Evolutionary conservation across 805 yeast species (phyloP).

Genomic region (Grigorovia yakushimaensis): DNA sequence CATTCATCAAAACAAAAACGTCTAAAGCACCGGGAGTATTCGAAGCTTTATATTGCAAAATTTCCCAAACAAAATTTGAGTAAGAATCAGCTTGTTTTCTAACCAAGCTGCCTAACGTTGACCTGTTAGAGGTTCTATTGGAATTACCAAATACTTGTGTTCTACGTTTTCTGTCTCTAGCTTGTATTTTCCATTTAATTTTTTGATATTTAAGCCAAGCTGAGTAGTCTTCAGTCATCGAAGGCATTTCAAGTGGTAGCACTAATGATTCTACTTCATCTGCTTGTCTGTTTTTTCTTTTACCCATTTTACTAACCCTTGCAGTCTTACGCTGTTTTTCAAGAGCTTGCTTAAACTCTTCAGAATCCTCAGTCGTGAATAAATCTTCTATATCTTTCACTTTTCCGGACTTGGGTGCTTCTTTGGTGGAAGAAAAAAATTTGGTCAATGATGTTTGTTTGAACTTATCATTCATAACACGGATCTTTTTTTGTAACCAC

Average conservation of each 20-base stretch:
- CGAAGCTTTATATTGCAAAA: conserved; percentile 58
- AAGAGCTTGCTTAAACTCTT: conserved; percentile 17
- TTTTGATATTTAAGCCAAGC: conserved; percentile 69
- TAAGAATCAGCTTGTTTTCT: conserved; percentile 70
- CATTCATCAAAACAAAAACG: conserved; percentile 59
- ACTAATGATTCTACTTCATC: conserved; percentile 38
- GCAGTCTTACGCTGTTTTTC: conserved; percentile 22
- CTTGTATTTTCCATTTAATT: conserved; percentile 77
- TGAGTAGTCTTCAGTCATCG: conserved; percentile 54
- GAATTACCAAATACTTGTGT: conserved; percentile 68
- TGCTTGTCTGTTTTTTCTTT: conserved; percentile 26
- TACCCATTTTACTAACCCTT: conserved; percentile 27
- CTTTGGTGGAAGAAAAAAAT: conserved; percentile 43
- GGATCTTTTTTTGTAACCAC: conserved; percentile 69
- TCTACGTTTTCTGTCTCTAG: conserved; percentile 62
- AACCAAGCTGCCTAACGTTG: conserved; percentile 58
- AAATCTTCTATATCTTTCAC: conserved; percentile 71
- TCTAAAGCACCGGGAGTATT: conserved; percentile 64
- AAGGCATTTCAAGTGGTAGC: conserved; percentile 41
- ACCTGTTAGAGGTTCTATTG: conserved; percentile 41
- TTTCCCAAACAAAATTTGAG: conserved; percentile 76
- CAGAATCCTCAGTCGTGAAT: conserved; percentile 26
- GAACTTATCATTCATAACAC: conserved; percentile 49
- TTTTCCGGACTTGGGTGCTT: conserved; percentile 31
- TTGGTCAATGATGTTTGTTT: conserved; percentile 58